Conservation (phyloP, 1,139 yeast genomes). For the Saccharomycopsis crataegensis region DNA sequence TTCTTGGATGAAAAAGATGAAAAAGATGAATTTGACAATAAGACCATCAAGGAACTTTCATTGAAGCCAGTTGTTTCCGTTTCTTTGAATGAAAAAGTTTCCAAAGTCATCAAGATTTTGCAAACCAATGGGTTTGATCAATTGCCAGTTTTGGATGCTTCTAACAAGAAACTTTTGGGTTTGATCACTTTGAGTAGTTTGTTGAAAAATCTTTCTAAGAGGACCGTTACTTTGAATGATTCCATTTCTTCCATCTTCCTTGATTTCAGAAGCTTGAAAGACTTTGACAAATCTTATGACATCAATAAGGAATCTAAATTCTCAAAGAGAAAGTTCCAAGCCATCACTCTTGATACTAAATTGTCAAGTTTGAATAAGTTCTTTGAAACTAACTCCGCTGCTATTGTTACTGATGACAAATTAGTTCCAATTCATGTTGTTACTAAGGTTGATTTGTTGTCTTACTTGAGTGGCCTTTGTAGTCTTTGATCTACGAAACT, state of each 20-base stretch:
- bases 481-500: background rate
- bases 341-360: slow-evolving; percentile 63
- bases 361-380: slow-evolving; percentile 66
- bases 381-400: slow-evolving; percentile 82
- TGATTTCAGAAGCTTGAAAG: slow-evolving; percentile 68
- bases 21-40: slow-evolving; percentile 38
- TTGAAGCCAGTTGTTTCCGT: slow-evolving; percentile 82
- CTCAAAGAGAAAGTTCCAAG: slow-evolving; percentile 48
- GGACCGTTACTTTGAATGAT: slow-evolving; percentile 52
- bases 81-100: slow-evolving; percentile 51
- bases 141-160: slow-evolving; percentile 55
- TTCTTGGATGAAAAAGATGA: slow-evolving; percentile 47
- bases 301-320: slow-evolving; percentile 53
- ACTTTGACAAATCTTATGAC: slow-evolving; percentile 55
- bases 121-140: slow-evolving; percentile 81
- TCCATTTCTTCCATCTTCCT: slow-evolving; percentile 58
- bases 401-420: slow-evolving; percentile 68
- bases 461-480: slow-evolving; percentile 33
- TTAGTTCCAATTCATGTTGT: slow-evolving; percentile 77
- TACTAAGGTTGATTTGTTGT: slow-evolving; percentile 78
- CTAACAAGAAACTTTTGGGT: slow-evolving; percentile 62
- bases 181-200: slow-evolving; percentile 71
- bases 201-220: slow-evolving; percentile 59
- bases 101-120: slow-evolving; percentile 62
- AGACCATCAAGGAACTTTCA: slow-evolving; percentile 61